These are phyloP conservation scores for Cryphonectria radicalis DNA, from an alignment of 2,329 filamentous ascomycete species.

Conservation along the genomic window DNA sequence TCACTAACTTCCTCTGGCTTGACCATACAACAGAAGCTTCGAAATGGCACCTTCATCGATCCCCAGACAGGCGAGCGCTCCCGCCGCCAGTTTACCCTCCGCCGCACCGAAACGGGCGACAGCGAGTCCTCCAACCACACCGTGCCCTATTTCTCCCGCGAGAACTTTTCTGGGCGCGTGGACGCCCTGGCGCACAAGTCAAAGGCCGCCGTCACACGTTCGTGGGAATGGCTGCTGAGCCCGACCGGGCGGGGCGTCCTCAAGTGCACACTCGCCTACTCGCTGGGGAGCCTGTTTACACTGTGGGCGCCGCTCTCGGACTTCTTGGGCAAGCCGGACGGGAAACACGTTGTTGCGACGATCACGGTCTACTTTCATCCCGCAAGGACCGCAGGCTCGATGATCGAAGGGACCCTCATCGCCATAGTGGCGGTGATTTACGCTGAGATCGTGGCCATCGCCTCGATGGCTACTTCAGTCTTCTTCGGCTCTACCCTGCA, in stretches of 20 bases:
- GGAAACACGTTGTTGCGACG: slow-evolving; percentile 92
- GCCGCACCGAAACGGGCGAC: slow-evolving; percentile 47
- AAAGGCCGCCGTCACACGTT: slow-evolving; percentile 42
- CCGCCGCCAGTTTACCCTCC: slow-evolving; percentile 78
- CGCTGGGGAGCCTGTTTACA: slow-evolving; percentile 83
- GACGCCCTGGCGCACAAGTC: slow-evolving; percentile 43
- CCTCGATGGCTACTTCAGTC: slow-evolving; percentile 87
- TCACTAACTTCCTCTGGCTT: not conserved
- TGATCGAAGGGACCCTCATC: slow-evolving; percentile 82
- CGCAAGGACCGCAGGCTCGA: slow-evolving; percentile 81
- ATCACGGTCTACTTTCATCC: slow-evolving; percentile 96
- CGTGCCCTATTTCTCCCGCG: slow-evolving; percentile 41
- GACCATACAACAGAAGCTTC: slow-evolving; percentile 62
- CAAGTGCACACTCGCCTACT: slow-evolving; percentile 90
- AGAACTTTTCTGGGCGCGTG: slow-evolving; percentile 43
- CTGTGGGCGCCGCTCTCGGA: slow-evolving; percentile 75
- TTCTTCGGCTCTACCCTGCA: slow-evolving; percentile 72
- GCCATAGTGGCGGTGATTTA: slow-evolving; percentile 80
- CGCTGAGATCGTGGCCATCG: slow-evolving; percentile 72
- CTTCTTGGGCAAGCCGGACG: slow-evolving; percentile 81
- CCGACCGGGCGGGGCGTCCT: slow-evolving; percentile 78
- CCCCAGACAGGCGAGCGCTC: slow-evolving; percentile 85
- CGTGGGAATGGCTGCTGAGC: slow-evolving; percentile 68
- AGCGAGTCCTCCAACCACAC: slow-evolving; percentile 38
- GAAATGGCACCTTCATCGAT: slow-evolving; percentile 85